Conservation (phyloP, 805 yeast species). For the Grigorovia transvaalensis region DNA sequence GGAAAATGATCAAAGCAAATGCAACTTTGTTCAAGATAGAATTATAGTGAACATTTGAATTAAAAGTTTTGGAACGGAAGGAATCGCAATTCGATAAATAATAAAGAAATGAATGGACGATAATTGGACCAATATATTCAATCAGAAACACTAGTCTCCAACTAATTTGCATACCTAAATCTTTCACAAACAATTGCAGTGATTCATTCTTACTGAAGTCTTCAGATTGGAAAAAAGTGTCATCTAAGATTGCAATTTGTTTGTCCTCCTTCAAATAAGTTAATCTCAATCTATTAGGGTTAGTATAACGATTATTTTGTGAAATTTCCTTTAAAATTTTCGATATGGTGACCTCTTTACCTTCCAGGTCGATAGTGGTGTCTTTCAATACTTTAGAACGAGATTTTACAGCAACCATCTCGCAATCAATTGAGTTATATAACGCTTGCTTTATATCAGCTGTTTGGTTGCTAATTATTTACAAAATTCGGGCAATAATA, state of each 20-base stretch:
- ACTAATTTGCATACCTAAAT: constrained; percentile 83
- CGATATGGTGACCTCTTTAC: constrained; percentile 32
- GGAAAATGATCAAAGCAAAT: constrained; percentile 47
- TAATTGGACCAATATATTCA: constrained; percentile 84
- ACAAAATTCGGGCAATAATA: too few species aligned
- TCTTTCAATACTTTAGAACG: constrained; percentile 50
- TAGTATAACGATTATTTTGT: constrained; percentile 32
- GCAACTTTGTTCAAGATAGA: constrained; percentile 24
- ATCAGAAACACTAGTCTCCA: constrained; percentile 86
- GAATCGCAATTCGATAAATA: constrained; percentile 21
- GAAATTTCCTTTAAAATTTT: constrained; percentile 38
- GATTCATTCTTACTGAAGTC: constrained; percentile 29
- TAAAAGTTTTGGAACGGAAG: background rate
- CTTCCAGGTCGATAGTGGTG: constrained; percentile 29
- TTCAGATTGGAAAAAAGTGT: constrained; percentile 17
- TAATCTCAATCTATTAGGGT: constrained; percentile 46
- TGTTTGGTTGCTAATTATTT: too few species aligned
- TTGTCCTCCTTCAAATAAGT: constrained; percentile 31
- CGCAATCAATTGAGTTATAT: too few species aligned
- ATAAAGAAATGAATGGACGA: constrained; percentile 67
- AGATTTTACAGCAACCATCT: constrained; percentile 34
- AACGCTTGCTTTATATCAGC: too few species aligned
- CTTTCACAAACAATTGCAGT: constrained; percentile 57
- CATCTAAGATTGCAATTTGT: constrained; percentile 23
- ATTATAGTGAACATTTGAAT: constrained; percentile 8